These are phyloP conservation scores for Fusarium ramigenum DNA, from an alignment of 2,329 filamentous ascomycete species.

Conservation along the genomic window DNA sequence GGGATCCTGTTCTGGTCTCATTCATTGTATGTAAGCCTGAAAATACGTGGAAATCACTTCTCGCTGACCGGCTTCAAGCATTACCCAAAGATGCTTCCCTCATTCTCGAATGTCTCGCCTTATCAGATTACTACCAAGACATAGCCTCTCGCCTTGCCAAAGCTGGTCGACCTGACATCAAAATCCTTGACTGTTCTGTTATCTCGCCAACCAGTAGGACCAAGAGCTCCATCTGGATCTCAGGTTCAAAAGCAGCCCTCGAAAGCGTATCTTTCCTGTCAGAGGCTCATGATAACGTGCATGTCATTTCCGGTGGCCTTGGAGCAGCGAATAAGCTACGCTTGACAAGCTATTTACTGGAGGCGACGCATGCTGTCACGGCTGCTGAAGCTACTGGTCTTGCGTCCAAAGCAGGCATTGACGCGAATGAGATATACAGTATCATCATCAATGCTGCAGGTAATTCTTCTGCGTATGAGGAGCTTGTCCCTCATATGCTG, in stretches of 20 bases:
- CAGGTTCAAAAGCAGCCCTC: background rate
- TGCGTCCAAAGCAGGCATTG: background rate
- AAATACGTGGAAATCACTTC: too few relatives aligned
- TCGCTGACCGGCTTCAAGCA: background rate
- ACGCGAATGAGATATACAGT: background rate
- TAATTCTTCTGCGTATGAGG: background rate
- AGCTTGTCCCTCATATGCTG: background rate
- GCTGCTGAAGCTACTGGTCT: background rate
- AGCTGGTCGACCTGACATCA: background rate
- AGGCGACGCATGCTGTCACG: background rate
- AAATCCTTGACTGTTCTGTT: background rate
- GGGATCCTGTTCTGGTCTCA: fast-evolving
- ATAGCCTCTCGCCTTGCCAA: background rate
- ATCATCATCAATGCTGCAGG: background rate
- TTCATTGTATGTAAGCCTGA: background rate
- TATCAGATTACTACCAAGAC: background rate
- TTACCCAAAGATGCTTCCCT: background rate
- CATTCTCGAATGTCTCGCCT: fast-evolving
- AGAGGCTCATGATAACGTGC: too few relatives aligned
- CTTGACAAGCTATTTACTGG: background rate
- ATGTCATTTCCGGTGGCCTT: background rate
- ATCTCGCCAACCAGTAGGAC: fast-evolving
- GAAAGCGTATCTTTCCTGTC: background rate
- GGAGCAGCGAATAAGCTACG: background rate
- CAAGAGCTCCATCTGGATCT: background rate